Evolutionary conservation across 352 stramenopile species (phyloP).

Genomic region (Pythium brachiatum): DNA sequence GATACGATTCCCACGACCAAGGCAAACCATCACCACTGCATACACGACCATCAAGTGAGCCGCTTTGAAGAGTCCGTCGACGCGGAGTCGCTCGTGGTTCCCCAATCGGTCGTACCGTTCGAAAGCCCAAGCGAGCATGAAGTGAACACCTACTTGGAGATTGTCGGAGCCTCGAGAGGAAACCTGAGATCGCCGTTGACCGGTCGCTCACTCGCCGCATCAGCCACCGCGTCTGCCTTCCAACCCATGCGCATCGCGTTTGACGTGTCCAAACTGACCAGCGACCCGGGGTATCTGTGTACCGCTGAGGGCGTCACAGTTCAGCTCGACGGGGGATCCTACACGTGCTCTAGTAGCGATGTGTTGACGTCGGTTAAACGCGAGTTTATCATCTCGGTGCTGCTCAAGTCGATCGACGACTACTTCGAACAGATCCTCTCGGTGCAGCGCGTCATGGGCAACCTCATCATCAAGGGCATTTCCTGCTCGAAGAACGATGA

Average conservation of each 20-base stretch:
- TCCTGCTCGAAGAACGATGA: constrained; percentile 35
- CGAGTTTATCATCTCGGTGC: constrained; percentile 63
- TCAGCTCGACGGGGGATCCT: constrained; percentile 43
- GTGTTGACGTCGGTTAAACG: constrained; percentile 64
- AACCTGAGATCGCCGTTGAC: constrained; percentile 3
- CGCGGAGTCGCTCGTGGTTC: constrained; percentile 28
- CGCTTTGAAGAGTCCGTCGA: constrained; percentile 51
- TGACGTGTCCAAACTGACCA: constrained; percentile 71
- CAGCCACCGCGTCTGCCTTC: constrained; percentile 30
- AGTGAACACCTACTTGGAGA: constrained; percentile 38
- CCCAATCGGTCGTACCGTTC: constrained; percentile 29
- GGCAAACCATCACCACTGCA: constrained; percentile 53
- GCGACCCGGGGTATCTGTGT: constrained; percentile 65
- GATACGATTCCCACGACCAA: constrained; percentile 3
- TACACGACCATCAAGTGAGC: constrained; percentile 63
- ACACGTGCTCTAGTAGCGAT: constrained; percentile 50
- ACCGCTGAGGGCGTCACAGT: constrained; percentile 45
- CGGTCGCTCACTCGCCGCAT: constrained; percentile 32
- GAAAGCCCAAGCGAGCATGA: constrained; percentile 23
- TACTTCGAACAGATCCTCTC: constrained; percentile 64
- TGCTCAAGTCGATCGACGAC: constrained; percentile 58
- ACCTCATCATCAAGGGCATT: constrained; percentile 60
- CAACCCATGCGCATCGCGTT: constrained; percentile 78
- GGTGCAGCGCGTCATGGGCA: constrained; percentile 64
- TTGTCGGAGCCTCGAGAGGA: constrained; percentile 28